phyloP scores from a whole-genome alignment of 805 yeast species.

The Wickerhamomyces alni region DNA sequence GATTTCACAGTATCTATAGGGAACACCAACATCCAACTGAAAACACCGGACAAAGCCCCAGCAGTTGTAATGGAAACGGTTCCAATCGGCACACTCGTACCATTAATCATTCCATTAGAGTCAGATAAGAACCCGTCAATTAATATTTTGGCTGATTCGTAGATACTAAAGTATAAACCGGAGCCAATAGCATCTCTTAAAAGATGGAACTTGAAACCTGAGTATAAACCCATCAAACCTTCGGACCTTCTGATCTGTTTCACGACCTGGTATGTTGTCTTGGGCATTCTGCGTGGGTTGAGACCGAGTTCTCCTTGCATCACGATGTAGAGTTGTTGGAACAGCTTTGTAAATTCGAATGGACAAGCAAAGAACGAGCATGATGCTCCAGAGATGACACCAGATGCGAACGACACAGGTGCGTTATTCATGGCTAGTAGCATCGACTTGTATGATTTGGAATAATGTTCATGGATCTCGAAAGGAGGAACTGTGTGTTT shows the following conservation, averaged over 20 bases:
- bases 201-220: constrained; percentile 67
- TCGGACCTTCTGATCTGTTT: constrained; percentile 49
- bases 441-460: constrained; percentile 8
- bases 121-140: constrained; percentile 24
- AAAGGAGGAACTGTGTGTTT: constrained; percentile 8
- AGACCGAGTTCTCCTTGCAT: constrained; percentile 25
- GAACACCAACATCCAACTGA: constrained; percentile 70
- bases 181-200: constrained; percentile 65
- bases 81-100: constrained; percentile 25
- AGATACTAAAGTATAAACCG: constrained; percentile 67
- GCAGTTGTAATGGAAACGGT: constrained; percentile 52
- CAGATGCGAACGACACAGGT: constrained; percentile 48
- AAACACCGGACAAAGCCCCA: constrained; percentile 75
- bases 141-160: constrained; percentile 63
- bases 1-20: constrained; percentile 82
- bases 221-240: constrained; percentile 61
- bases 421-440: constrained; percentile 29
- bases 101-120: constrained; percentile 25
- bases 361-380: constrained; percentile 72
- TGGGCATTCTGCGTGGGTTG: constrained; percentile 29
- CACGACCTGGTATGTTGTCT: constrained; percentile 37
- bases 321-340: constrained; percentile 59
- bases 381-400: constrained; percentile 58
- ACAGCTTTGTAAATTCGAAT: constrained; percentile 77
- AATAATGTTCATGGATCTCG: not conserved